These are phyloP conservation scores for Colletotrichum sp. DNA, from an alignment of 2,329 filamentous ascomycete genomes.

Conservation along the genomic window DNA sequence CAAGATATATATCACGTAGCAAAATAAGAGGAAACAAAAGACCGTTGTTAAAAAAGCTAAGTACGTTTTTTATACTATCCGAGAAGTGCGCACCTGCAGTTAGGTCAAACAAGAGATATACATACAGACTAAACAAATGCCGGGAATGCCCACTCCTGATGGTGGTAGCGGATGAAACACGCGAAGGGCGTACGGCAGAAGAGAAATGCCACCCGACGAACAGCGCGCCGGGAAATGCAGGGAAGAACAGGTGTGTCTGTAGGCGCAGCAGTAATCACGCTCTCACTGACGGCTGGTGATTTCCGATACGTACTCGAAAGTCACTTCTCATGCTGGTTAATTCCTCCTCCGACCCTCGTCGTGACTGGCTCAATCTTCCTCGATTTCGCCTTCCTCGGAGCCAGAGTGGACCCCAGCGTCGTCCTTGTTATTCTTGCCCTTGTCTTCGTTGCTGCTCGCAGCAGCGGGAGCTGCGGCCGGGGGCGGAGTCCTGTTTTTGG, in stretches of 20 bases:
- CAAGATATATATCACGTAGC: neutral
- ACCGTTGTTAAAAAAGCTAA: neutral
- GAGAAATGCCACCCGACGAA: neutral
- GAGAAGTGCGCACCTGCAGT: neutral
- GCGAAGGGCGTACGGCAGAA: neutral
- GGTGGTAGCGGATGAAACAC: neutral
- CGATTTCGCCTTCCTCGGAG: constrained; percentile 97
- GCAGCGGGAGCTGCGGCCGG: constrained; percentile 28
- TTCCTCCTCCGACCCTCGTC: neutral
- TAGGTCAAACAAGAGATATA: constrained; percentile 7
- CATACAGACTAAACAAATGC: constrained; percentile 9
- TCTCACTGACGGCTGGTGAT: constrained; percentile 27
- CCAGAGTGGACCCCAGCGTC: constrained; percentile 75
- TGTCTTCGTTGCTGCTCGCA: constrained; percentile 1
- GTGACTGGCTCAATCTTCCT: constrained; percentile 66
- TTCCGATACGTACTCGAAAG: constrained; percentile 37
- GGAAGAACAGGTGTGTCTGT: constrained; percentile 4
- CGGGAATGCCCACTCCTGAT: neutral
- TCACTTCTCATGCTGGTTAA: neutral
- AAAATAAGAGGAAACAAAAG: neutral
- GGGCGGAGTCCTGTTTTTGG: constrained; percentile 63
- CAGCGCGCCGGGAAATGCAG: neutral
- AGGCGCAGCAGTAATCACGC: constrained; percentile 19
- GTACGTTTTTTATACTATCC: neutral
- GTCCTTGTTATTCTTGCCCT: constrained; percentile 46